phyloP scores from a whole-genome alignment of 106 monocot genomes.

The Dendrobium huoshanense region DNA sequence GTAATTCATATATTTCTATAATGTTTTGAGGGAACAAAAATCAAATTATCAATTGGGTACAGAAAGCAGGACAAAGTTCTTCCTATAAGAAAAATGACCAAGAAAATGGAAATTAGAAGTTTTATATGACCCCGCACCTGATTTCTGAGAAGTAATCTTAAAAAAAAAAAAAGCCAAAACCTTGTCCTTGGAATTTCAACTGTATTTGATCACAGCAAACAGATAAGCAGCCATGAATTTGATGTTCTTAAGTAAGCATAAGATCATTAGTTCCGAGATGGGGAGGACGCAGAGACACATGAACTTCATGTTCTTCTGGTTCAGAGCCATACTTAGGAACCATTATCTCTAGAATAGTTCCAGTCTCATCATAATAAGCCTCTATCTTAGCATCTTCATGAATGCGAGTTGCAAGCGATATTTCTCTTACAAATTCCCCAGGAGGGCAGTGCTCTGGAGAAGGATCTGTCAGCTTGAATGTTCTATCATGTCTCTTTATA shows the following conservation, averaged over 20 bases:
- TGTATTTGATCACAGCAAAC: too few species aligned
- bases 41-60: too few species aligned
- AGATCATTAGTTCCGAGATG: conserved; percentile 32
- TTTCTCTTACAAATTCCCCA: conserved; percentile 36
- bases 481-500: conserved; percentile 34
- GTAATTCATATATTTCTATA: too few species aligned
- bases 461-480: conserved; percentile 32
- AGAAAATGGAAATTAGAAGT: too few species aligned
- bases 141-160: too few species aligned
- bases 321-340: conserved; percentile 32
- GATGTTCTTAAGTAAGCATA: conserved; percentile 4
- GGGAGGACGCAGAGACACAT: conserved; percentile 28
- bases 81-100: too few species aligned
- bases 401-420: conserved; percentile 28
- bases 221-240: too few species aligned
- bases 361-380: conserved; percentile 42
- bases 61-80: too few species aligned
- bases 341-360: conserved; percentile 35
- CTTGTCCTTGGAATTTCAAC: too few species aligned
- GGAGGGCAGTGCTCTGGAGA: conserved; percentile 41
- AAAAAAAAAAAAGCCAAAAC: too few species aligned
- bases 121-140: too few species aligned
- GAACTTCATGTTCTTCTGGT: conserved; percentile 42
- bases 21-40: too few species aligned
- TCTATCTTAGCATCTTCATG: conserved; percentile 46